phyloP scores from a whole-genome alignment of 352 stramenopile genomes.

The Aphanomyces invadans region DNA sequence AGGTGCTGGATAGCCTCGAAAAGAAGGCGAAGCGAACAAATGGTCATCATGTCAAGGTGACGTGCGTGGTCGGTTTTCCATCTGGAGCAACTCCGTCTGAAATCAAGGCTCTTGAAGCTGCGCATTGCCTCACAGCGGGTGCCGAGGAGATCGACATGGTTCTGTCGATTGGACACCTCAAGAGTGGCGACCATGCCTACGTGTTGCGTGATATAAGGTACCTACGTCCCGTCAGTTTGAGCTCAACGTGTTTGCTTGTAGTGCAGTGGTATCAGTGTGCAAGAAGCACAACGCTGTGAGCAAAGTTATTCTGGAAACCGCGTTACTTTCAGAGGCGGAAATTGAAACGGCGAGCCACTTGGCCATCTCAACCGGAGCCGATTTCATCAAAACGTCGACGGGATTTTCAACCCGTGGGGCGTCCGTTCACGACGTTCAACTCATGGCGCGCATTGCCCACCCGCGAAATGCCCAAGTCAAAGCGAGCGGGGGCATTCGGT shows the following conservation, averaged over 20 bases:
- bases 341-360: conserved; percentile 66
- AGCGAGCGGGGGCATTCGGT: conserved; percentile 72
- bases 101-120: conserved; percentile 66
- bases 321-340: conserved; percentile 57
- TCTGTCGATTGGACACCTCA: conserved; percentile 64
- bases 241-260: conserved; percentile 5
- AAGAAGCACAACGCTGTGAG: conserved; percentile 45
- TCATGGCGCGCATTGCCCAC: conserved; percentile 62
- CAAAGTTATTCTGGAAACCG: conserved; percentile 85
- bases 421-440: conserved; percentile 66
- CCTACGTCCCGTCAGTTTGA: background rate
- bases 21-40: conserved; percentile 24
- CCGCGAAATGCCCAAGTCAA: conserved; percentile 68
- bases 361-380: conserved; percentile 52
- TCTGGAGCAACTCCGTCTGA: conserved; percentile 48
- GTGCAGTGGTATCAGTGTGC: conserved; percentile 48
- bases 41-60: conserved; percentile 57
- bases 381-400: conserved; percentile 87
- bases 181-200: conserved; percentile 58
- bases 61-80: conserved; percentile 80
- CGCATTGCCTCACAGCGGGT: conserved; percentile 52
- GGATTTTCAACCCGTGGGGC: conserved; percentile 74
- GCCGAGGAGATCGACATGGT: conserved; percentile 87
- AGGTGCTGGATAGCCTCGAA: conserved; percentile 19
- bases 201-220: conserved; percentile 69